phyloP scores from a whole-genome alignment of 371 early-diverging fungal species.

The Mucor piriformis region DNA sequence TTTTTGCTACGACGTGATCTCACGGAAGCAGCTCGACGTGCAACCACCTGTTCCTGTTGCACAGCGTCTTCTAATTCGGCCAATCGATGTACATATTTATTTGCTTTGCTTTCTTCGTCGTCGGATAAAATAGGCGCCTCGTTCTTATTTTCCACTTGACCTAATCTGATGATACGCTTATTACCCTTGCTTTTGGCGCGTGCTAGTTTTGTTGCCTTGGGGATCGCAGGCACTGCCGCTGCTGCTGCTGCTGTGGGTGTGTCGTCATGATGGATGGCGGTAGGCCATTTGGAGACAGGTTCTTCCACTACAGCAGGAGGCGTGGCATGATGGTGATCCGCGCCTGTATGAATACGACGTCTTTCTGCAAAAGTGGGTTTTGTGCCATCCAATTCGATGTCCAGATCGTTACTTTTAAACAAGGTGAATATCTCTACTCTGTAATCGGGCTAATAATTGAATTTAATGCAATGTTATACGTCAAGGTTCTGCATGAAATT shows the following conservation, averaged over 20 bases:
- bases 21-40: constrained; percentile 32
- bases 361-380: constrained; percentile 58
- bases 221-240: neutral
- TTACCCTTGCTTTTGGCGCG: constrained; percentile 35
- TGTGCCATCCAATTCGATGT: constrained; percentile 60
- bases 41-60: constrained; percentile 23
- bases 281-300: neutral
- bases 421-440: constrained; percentile 58
- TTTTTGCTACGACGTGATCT: constrained; percentile 37
- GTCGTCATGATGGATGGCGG: neutral
- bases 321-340: constrained; percentile 7
- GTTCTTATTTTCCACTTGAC: constrained; percentile 15
- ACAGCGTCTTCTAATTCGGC: constrained; percentile 47
- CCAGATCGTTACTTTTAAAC: constrained; percentile 52
- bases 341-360: constrained; percentile 26
- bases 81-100: constrained; percentile 45
- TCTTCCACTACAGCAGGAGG: constrained; percentile 17
- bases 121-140: constrained; percentile 14
- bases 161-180: constrained; percentile 43
- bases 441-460: constrained; percentile 50
- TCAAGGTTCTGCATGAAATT: constrained; percentile 1
- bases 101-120: constrained; percentile 21
- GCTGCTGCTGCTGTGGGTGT: neutral
- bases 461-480: neutral
- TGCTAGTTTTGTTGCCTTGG: constrained; percentile 13